These are phyloP conservation scores for Debaryomyces sp. DNA, from an alignment of 1,139 yeast species.

Conservation along the genomic window DNA sequence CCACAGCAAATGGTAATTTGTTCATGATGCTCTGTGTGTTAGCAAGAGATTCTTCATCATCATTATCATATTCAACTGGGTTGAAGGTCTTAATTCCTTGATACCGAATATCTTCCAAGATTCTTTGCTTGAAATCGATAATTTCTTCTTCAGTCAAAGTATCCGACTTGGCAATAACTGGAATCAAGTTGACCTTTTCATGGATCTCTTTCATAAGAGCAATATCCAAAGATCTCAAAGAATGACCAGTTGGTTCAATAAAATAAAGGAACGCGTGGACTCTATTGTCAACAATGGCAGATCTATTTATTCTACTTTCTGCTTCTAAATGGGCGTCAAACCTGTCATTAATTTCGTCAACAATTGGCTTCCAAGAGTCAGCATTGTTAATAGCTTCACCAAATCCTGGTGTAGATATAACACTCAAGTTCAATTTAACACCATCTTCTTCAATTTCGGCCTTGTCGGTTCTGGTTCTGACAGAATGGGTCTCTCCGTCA, in stretches of 20 bases:
- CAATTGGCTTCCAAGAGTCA: conserved; percentile 92
- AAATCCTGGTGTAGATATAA: conserved; percentile 91
- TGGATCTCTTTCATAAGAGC: conserved; percentile 87
- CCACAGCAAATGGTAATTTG: conserved; percentile 89
- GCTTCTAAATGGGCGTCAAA: conserved; percentile 88
- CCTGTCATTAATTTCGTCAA: conserved; percentile 84
- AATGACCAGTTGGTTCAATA: conserved; percentile 97
- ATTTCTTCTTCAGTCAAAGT: conserved; percentile 90
- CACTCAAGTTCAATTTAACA: conserved; percentile 80
- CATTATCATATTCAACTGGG: conserved; percentile 80
- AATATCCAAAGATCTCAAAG: conserved; percentile 85
- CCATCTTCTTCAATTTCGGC: conserved; percentile 92
- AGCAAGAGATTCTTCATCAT: conserved; percentile 79
- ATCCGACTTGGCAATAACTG: conserved; percentile 94
- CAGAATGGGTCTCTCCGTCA: conserved; percentile 27
- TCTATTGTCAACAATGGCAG: conserved; percentile 72
- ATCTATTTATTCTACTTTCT: conserved; percentile 84
- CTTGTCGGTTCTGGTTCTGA: conserved; percentile 66
- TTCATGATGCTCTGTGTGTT: conserved; percentile 69
- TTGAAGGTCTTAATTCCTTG: conserved; percentile 79
- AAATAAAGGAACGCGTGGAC: conserved; percentile 88
- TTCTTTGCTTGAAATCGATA: conserved; percentile 68
- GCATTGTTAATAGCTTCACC: conserved; percentile 89
- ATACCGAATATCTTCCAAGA: conserved; percentile 72
- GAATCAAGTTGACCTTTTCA: conserved; percentile 90